Conservation (phyloP, 805 yeast genomes). For the Ogataea kodamae region DNA sequence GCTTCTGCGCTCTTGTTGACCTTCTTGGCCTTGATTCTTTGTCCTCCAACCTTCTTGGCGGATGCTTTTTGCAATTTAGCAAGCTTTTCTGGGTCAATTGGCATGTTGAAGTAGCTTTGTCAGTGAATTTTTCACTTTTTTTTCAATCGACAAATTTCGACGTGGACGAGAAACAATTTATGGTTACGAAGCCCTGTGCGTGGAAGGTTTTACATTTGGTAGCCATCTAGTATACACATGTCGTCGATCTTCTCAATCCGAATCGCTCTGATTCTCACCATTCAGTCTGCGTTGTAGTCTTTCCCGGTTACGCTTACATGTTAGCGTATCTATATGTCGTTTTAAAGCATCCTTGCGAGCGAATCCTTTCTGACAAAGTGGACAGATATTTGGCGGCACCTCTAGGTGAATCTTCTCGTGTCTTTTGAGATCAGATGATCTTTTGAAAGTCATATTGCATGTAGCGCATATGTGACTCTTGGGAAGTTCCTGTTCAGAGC, state of each 20-base stretch:
- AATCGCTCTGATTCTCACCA: conserved; percentile 9
- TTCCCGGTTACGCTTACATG: conserved; percentile 70
- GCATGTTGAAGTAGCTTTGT: conserved; percentile 43
- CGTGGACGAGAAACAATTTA: conserved; percentile 7
- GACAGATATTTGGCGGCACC: conserved; percentile 72
- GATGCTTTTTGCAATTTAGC: conserved; percentile 87
- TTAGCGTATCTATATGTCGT: conserved; percentile 69
- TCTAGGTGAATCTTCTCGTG: conserved; percentile 74
- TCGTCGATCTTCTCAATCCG: conserved; percentile 1
- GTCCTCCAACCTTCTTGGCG: conserved; percentile 76
- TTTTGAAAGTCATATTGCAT: conserved; percentile 60
- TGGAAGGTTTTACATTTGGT: neutral
- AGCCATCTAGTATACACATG: conserved; percentile 6
- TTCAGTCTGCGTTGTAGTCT: conserved; percentile 34
- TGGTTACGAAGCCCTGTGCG: conserved; percentile 14
- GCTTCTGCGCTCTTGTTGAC: conserved; percentile 60
- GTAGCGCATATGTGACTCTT: conserved; percentile 45
- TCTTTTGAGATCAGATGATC: conserved; percentile 67
- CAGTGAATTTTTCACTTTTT: conserved; percentile 16
- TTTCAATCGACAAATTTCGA: conserved; percentile 14
- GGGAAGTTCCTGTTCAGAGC: conserved; percentile 2
- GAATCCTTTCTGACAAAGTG: conserved; percentile 75
- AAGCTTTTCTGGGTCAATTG: conserved; percentile 89
- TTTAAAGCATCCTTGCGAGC: conserved; percentile 81
- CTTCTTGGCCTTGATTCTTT: conserved; percentile 92